Percentiles rank a stretch among this genome's conserved stretches.
Evolutionary conservation across 352 stramenopile species (phyloP).

Genomic region (Pythium volutum): DNA sequence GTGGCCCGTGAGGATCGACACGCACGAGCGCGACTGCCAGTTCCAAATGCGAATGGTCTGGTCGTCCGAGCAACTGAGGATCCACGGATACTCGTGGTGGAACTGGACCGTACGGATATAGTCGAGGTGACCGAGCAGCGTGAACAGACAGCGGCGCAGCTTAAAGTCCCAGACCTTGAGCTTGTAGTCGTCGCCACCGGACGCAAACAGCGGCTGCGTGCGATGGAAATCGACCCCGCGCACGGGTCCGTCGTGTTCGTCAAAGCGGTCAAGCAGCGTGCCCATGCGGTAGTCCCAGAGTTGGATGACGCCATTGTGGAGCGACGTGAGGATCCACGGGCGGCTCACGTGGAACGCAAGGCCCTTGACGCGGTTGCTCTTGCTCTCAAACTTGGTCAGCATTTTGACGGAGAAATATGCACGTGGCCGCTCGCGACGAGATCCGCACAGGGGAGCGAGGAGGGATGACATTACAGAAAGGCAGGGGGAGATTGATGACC

Average conservation of each 20-base stretch:
- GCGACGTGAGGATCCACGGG: constrained; percentile 98
- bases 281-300: constrained; percentile 99
- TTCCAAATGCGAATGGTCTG: constrained; percentile 99
- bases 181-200: constrained; percentile 99
- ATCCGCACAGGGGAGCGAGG: not conserved
- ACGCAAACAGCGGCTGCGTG: constrained; percentile 97
- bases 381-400: constrained; percentile 99
- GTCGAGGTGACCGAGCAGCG: constrained; percentile 98
- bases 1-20: constrained; percentile 99
- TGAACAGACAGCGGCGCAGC: constrained; percentile 98
- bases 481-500: not conserved
- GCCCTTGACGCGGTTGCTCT: constrained; percentile 99
- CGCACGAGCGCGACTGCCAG: constrained; percentile 98
- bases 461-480: not conserved
- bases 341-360: constrained; percentile 98
- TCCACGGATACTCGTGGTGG: constrained; percentile 99
- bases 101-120: constrained; percentile 99
- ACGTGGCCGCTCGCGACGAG: constrained; percentile 12
- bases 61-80: constrained; percentile 97
- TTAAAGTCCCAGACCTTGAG: constrained; percentile 99
- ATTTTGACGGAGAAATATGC: constrained; percentile 62
- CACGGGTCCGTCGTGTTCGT: constrained; percentile 99
- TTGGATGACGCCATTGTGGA: constrained; percentile 98
- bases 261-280: constrained; percentile 98
- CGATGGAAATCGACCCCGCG: constrained; percentile 99